Evolutionary conservation across 306 rosid genomes (phyloP).

Genomic region (Erythrophleum fordii): DNA sequence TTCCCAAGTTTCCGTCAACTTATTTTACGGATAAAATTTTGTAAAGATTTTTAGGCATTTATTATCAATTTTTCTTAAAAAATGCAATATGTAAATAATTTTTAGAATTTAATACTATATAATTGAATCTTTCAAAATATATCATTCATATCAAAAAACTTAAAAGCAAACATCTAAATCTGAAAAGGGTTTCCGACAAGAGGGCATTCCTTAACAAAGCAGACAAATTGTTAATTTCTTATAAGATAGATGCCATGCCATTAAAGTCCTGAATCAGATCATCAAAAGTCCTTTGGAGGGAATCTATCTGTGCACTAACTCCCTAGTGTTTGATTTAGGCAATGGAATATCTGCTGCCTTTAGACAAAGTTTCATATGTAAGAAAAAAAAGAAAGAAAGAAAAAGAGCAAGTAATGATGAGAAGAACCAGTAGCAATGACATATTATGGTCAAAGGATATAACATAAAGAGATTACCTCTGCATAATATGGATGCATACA

Average conservation of each 20-base stretch:
- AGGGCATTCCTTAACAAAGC: constrained; percentile 45
- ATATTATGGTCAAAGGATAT: constrained; percentile 49
- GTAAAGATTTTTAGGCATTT: too few species aligned
- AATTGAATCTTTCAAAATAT: too few species aligned
- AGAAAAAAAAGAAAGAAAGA: too few species aligned
- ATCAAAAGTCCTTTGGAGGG: constrained; percentile 48
- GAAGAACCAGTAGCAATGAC: constrained; percentile 35
- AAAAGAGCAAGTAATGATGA: constrained; percentile 53
- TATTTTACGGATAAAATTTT: too few species aligned
- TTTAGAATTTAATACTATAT: too few species aligned
- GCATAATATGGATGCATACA: constrained; percentile 41
- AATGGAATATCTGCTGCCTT: constrained; percentile 62
- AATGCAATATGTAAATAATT: too few species aligned
- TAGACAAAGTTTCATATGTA: constrained; percentile 54
- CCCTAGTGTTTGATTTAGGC: constrained; percentile 42
- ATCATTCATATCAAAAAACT: too few species aligned
- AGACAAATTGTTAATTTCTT: constrained; percentile 41
- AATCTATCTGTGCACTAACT: constrained; percentile 50
- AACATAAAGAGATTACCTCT: constrained; percentile 25
- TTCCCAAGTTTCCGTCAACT: too few species aligned
- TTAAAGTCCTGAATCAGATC: too few species aligned
- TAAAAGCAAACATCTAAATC: too few species aligned
- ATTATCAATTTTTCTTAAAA: too few species aligned
- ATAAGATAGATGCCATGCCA: too few species aligned
- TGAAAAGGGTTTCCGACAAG: constrained; percentile 37